Conservation (phyloP, 495 filamentous ascomycete genomes). For the Xylaria venustula region DNA sequence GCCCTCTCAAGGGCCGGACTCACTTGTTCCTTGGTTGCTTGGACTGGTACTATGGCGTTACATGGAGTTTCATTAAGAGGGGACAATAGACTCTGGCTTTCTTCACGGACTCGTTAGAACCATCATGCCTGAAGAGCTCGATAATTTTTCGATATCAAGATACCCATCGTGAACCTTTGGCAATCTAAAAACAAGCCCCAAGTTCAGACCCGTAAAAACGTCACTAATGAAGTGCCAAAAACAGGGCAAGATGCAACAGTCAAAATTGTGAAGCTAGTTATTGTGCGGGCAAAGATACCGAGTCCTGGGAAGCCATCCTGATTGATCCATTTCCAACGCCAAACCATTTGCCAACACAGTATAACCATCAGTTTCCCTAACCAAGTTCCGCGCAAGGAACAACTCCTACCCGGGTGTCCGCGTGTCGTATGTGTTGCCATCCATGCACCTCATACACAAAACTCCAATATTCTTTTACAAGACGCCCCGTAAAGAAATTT, state of each 20-base stretch:
- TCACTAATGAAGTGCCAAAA: background rate
- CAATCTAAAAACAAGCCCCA: background rate
- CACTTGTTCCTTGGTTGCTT: background rate
- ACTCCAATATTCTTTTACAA: constrained; percentile 3
- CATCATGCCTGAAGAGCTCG: background rate
- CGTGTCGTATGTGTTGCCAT: constrained; percentile 1
- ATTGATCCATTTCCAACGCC: constrained; percentile 7
- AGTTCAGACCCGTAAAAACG: background rate
- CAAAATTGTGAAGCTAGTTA: background rate
- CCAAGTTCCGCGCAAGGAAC: background rate
- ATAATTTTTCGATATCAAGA: constrained; percentile 14
- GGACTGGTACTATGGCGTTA: constrained; percentile 11
- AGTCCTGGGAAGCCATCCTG: background rate
- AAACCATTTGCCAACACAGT: constrained; percentile 2
- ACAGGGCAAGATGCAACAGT: background rate
- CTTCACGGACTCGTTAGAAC: constrained; percentile 4
- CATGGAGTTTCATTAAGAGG: constrained; percentile 16
- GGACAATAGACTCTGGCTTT: constrained; percentile 4
- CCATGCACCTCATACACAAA: constrained; percentile 3
- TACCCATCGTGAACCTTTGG: constrained; percentile 8
- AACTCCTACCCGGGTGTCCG: background rate
- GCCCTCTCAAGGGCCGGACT: background rate
- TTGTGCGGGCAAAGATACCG: background rate
- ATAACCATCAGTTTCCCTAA: background rate
- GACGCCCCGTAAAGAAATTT: constrained; percentile 2